Evolutionary conservation across 2,329 filamentous ascomycete species (phyloP).

Genomic region (Lachnellula occidentalis): DNA sequence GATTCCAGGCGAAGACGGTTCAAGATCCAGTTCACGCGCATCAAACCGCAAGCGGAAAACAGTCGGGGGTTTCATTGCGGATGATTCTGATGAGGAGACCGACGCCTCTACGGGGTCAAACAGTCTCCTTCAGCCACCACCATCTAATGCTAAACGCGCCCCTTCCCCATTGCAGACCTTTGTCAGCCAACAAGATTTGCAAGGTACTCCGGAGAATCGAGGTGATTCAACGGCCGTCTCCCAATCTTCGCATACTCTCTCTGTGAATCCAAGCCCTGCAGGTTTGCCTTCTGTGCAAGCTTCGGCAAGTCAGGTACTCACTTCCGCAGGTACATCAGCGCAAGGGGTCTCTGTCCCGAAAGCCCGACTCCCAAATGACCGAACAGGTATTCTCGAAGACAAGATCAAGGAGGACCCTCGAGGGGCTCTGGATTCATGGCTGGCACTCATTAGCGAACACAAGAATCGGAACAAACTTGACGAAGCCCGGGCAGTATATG

Average conservation of each 20-base stretch:
- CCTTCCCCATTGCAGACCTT: constrained; percentile 29
- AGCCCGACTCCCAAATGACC: constrained; percentile 33
- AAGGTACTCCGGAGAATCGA: constrained; percentile 24
- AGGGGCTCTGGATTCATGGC: constrained; percentile 89
- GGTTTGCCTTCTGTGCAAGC: constrained; percentile 20
- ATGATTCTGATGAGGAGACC: constrained; percentile 33
- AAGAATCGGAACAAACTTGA: constrained; percentile 76
- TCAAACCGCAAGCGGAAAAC: constrained; percentile 30
- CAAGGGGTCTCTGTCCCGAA: constrained; percentile 27
- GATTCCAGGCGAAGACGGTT: constrained; percentile 25
- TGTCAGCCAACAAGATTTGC: constrained; percentile 24
- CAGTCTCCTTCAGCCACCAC: constrained; percentile 22
- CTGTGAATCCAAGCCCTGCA: constrained; percentile 24
- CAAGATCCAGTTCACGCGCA: constrained; percentile 30
- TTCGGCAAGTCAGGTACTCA: constrained; percentile 23
- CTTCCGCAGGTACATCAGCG: constrained; percentile 20
- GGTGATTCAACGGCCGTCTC: constrained; percentile 23
- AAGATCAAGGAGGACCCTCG: constrained; percentile 88
- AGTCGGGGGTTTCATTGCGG: constrained; percentile 32
- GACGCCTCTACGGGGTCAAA: constrained; percentile 22
- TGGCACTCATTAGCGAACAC: constrained; percentile 79
- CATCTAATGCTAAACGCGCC: constrained; percentile 25
- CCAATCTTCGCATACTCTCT: constrained; percentile 19
- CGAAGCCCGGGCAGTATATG: constrained; percentile 72
- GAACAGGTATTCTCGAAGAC: constrained; percentile 61